Percentiles rank a stretch among this genome's conserved stretches.
phyloP scores from a whole-genome alignment of 2,329 filamentous ascomycete species.

The Thelonectria rubi region DNA sequence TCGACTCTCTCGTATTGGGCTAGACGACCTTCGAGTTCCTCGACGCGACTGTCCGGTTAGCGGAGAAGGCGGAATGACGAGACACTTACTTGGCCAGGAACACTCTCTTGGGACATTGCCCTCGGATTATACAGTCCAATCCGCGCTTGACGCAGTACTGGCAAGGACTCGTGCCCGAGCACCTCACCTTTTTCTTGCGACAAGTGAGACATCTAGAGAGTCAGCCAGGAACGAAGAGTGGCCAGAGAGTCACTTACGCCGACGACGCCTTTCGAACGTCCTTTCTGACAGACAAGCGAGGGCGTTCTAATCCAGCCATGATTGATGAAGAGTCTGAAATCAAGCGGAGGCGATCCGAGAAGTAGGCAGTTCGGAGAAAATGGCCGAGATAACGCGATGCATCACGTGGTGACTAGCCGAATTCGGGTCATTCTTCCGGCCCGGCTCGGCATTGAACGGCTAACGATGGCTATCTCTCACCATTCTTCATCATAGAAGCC shows the following conservation, averaged over 20 bases:
- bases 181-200: conserved; percentile 42
- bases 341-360: conserved; percentile 16
- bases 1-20: conserved; percentile 39
- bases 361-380: conserved; percentile 16
- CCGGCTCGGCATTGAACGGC: neutral
- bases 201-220: conserved; percentile 38
- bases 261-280: conserved; percentile 40
- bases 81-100: conserved; percentile 40
- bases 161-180: conserved; percentile 41
- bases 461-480: conserved; percentile 16
- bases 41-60: conserved; percentile 32
- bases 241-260: conserved; percentile 30
- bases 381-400: conserved; percentile 7
- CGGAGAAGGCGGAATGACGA: neutral
- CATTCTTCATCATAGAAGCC: conserved; percentile 41
- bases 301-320: conserved; percentile 37
- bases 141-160: conserved; percentile 41
- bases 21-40: conserved; percentile 40
- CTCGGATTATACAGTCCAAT: conserved; percentile 39
- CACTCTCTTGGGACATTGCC: conserved; percentile 42
- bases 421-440: conserved; percentile 6
- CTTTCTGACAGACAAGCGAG: conserved; percentile 32
- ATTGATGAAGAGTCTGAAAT: conserved; percentile 4
- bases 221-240: conserved; percentile 3
- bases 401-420: conserved; percentile 14